Evolutionary conservation across 768 basidiomycete species (phyloP).

Genomic region (Pleurotus sapidus): DNA sequence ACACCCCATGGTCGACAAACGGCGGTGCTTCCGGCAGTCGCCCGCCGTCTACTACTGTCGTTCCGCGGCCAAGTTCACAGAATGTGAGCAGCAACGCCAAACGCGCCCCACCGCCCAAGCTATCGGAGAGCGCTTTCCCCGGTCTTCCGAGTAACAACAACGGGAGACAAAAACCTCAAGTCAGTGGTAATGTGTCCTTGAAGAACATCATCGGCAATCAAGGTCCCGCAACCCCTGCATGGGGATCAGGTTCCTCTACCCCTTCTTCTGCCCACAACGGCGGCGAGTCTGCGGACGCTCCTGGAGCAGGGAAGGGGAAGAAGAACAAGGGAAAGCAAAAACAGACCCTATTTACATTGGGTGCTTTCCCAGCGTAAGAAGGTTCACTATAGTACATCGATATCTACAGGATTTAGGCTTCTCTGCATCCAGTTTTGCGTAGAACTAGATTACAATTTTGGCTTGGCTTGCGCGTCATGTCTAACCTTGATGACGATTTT

Average conservation of each 20-base stretch:
- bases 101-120: conserved; percentile 33
- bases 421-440: no score
- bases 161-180: conserved; percentile 38
- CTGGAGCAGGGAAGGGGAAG: conserved; percentile 46
- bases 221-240: conserved; percentile 34
- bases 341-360: conserved; percentile 75
- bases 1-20: conserved; percentile 60
- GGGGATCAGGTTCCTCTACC: conserved; percentile 28
- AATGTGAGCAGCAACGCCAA: conserved; percentile 13
- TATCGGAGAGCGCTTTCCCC: conserved; percentile 64
- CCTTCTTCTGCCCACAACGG: conserved; percentile 9
- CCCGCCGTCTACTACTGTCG: conserved; percentile 20
- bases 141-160: conserved; percentile 50
- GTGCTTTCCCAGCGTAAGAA: conserved; percentile 40
- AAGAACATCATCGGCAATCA: conserved; percentile 62
- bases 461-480: neutral
- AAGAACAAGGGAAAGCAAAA: conserved; percentile 84
- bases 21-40: conserved; percentile 23
- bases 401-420: neutral
- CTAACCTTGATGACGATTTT: conserved; percentile 64
- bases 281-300: conserved; percentile 11
- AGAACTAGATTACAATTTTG: neutral
- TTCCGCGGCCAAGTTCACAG: conserved; percentile 19
- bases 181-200: conserved; percentile 65
- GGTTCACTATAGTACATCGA: neutral